A percentile compares a stretch with the other conserved stretches of the same genome.
Conservation (phyloP, 306 rosid species). For the Echinosophora koreensis region DNA sequence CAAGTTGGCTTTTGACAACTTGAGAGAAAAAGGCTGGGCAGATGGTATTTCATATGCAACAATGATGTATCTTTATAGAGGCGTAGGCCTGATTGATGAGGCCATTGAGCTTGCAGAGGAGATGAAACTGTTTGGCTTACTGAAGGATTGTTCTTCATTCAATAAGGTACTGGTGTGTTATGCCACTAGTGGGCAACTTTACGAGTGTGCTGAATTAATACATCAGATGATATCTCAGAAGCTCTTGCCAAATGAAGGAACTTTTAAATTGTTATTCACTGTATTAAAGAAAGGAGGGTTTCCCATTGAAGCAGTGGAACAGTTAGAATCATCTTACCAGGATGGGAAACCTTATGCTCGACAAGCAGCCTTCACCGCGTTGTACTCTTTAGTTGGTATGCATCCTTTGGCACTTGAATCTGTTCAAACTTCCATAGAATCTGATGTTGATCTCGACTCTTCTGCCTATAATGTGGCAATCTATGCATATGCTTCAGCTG, state of each 20-base stretch:
- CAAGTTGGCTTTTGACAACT: slow-evolving; percentile 63
- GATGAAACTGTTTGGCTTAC: slow-evolving; percentile 78
- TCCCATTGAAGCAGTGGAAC: slow-evolving; percentile 77
- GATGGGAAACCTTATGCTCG: slow-evolving; percentile 80
- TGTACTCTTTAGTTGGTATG: slow-evolving; percentile 82
- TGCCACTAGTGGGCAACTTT: slow-evolving; percentile 67
- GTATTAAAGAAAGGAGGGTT: slow-evolving; percentile 77
- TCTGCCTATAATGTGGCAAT: slow-evolving; percentile 74
- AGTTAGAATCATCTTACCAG: slow-evolving; percentile 72
- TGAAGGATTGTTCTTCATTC: slow-evolving; percentile 76
- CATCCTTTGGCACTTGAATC: slow-evolving; percentile 75
- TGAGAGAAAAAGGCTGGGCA: slow-evolving; percentile 65
- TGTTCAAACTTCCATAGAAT: slow-evolving; percentile 59
- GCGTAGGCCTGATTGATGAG: slow-evolving; percentile 69
- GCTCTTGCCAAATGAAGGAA: slow-evolving; percentile 70
- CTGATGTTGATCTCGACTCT: slow-evolving; percentile 67
- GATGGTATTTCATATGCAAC: slow-evolving; percentile 73
- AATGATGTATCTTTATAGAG: slow-evolving; percentile 83
- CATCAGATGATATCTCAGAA: slow-evolving; percentile 79
- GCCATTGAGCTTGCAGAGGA: slow-evolving; percentile 87
- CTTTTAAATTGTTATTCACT: slow-evolving; percentile 72
- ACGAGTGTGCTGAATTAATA: slow-evolving; percentile 77
- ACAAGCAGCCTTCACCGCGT: slow-evolving; percentile 65
- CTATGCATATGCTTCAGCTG: slow-evolving; percentile 73
- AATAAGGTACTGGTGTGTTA: slow-evolving; percentile 78